phyloP scores from a whole-genome alignment of 495 filamentous ascomycete species.

The Emericellopsis terricola region DNA sequence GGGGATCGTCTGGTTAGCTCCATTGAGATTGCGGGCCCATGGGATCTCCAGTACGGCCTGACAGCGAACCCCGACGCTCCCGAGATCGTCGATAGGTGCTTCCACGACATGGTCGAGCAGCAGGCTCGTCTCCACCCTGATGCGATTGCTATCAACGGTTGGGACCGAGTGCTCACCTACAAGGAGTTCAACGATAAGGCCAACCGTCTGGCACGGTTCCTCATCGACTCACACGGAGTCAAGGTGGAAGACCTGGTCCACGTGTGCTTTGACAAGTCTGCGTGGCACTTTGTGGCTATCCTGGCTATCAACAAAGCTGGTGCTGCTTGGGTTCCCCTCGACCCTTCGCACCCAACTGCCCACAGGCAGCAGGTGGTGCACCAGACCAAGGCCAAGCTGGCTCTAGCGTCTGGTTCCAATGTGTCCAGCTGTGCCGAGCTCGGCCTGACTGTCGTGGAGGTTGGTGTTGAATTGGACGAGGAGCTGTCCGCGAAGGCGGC shows the following conservation, averaged over 20 bases:
- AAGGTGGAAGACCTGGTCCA: constrained; percentile 30
- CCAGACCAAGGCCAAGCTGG: constrained; percentile 14
- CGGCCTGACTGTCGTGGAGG: constrained; percentile 27
- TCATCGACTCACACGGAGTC: constrained; percentile 39
- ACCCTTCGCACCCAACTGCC: constrained; percentile 32
- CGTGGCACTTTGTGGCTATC: constrained; percentile 32
- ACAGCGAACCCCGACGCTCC: background rate
- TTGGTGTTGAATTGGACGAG: constrained; percentile 24
- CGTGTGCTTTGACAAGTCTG: constrained; percentile 34
- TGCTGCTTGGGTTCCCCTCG: constrained; percentile 34
- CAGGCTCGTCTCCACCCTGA: constrained; percentile 5
- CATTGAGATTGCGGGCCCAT: background rate
- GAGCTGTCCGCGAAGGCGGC: background rate
- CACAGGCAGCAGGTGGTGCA: constrained; percentile 20
- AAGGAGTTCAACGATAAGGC: constrained; percentile 72
- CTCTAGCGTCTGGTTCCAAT: constrained; percentile 8
- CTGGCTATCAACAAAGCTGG: constrained; percentile 37
- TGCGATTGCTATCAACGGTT: constrained; percentile 12
- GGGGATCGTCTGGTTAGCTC: background rate
- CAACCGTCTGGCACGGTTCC: constrained; percentile 62
- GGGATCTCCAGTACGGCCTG: background rate
- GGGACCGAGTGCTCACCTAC: constrained; percentile 66
- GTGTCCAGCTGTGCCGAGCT: background rate
- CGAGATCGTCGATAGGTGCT: constrained; percentile 7
- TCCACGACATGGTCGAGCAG: constrained; percentile 10